Percentiles rank a stretch among this genome's conserved stretches.
phyloP scores from a whole-genome alignment of 805 yeast genomes.

The Starmerella etchellsii region DNA sequence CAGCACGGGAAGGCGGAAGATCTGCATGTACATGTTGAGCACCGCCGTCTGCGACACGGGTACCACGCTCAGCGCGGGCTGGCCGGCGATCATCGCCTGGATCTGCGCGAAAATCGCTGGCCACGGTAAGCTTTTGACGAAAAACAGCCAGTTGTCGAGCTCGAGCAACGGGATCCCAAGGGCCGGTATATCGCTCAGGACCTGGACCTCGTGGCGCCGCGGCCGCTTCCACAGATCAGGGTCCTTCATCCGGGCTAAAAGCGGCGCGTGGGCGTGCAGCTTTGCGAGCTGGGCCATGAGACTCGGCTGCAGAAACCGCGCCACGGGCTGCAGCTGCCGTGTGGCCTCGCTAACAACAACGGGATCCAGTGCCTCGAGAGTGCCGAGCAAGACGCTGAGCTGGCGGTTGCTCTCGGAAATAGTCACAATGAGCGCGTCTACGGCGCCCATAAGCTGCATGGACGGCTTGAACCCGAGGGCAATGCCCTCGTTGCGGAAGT shows the following conservation, averaged over 20 bases:
- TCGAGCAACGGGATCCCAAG: not conserved
- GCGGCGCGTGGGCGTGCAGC: not conserved
- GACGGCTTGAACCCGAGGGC: not conserved
- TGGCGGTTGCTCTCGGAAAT: not conserved
- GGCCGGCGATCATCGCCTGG: not conserved
- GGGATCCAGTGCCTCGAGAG: not conserved
- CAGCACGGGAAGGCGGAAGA: constrained; percentile 8
- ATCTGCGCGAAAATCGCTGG: constrained; percentile 4
- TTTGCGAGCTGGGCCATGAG: not conserved
- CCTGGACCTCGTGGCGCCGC: not conserved
- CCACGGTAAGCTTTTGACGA: constrained; percentile 13
- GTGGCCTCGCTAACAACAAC: not conserved
- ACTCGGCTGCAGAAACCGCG: not conserved
- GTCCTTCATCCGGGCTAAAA: constrained; percentile 6
- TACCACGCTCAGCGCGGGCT: not conserved
- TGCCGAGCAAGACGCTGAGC: not conserved
- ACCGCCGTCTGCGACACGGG: not conserved
- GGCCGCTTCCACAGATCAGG: constrained; percentile 5
- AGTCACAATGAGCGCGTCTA: not conserved
- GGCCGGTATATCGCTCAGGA: not conserved
- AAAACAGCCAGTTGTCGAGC: constrained; percentile 9
- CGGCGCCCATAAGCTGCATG: not conserved
- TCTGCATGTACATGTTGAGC: not conserved
- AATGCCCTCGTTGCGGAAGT: not conserved
- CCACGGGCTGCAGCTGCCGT: too few relatives aligned